Evolutionary conservation across 495 filamentous ascomycete genomes (phyloP).

Genomic region (Aspergillus homomorphus): DNA sequence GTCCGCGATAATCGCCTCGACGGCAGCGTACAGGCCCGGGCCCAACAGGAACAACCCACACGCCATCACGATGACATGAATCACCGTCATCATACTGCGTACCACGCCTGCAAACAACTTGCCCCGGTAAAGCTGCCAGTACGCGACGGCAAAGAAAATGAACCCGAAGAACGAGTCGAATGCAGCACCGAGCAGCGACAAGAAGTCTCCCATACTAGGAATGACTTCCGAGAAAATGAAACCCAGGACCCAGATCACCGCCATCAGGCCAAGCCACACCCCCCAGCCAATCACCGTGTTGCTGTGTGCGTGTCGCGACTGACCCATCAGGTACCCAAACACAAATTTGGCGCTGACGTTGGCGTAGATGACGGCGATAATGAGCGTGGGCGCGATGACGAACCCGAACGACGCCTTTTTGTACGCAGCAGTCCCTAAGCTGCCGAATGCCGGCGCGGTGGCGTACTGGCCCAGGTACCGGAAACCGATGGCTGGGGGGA

Average conservation of each 20-base stretch:
- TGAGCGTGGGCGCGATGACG: conserved; percentile 46
- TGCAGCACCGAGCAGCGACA: conserved; percentile 49
- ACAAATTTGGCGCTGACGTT: conserved; percentile 52
- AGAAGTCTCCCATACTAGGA: conserved; percentile 50
- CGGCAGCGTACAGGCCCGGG: conserved; percentile 50
- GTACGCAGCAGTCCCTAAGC: conserved; percentile 40
- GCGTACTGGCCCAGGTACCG: conserved; percentile 49
- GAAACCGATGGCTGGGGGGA: conserved; percentile 53
- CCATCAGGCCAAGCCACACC: conserved; percentile 45
- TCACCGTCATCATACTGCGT: conserved; percentile 36
- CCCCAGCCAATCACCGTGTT: conserved; percentile 50
- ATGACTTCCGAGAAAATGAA: conserved; percentile 52
- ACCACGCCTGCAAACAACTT: conserved; percentile 27
- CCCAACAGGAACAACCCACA: conserved; percentile 49
- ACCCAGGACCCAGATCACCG: conserved; percentile 41
- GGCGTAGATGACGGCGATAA: conserved; percentile 51
- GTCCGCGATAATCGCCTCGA: conserved; percentile 51
- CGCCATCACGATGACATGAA: conserved; percentile 41
- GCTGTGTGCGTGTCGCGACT: conserved; percentile 44
- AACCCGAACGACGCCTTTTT: conserved; percentile 49
- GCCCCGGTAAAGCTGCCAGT: conserved; percentile 46
- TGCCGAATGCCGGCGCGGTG: conserved; percentile 50
- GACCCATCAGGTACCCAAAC: conserved; percentile 47
- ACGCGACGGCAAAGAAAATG: conserved; percentile 48
- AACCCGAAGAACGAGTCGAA: conserved; percentile 43